Evolutionary conservation across 805 yeast species (phyloP).

Genomic region (Candida peoriensis): DNA sequence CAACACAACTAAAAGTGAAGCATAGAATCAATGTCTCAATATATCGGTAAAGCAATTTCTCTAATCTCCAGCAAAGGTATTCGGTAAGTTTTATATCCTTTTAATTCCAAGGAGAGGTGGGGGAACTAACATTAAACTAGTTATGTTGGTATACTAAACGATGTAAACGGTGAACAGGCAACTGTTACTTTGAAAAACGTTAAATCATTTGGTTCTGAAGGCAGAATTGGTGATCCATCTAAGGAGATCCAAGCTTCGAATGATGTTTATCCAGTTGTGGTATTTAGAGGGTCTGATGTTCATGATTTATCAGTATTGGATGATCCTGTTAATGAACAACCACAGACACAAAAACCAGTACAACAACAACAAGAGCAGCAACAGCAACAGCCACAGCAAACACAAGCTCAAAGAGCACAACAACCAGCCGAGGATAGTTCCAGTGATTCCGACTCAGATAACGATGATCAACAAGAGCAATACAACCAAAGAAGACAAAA

Average conservation of each 20-base stretch:
- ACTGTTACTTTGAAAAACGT: conserved; percentile 82
- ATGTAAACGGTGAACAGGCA: conserved; percentile 84
- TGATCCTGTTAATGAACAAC: conserved; percentile 1
- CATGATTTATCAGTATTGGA: conserved; percentile 85
- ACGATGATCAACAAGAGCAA: conserved; percentile 1
- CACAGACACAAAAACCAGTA: conserved; percentile 5
- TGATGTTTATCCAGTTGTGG: conserved; percentile 68
- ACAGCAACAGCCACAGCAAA: conserved; percentile 1
- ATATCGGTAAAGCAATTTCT: conserved; percentile 85
- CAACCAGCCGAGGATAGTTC: conserved; percentile 4
- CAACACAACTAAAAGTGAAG: not conserved
- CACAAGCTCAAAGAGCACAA: conserved; percentile 1
- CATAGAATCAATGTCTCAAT: conserved; percentile 70
- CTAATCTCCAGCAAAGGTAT: conserved; percentile 74
- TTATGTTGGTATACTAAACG: conserved; percentile 84
- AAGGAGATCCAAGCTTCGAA: conserved; percentile 68
- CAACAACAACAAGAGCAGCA: conserved; percentile 6
- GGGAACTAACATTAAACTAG: conserved; percentile 38
- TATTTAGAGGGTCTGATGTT: conserved; percentile 88
- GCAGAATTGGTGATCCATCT: conserved; percentile 66
- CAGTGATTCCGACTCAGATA: too few relatives aligned
- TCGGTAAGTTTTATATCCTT: conserved; percentile 33
- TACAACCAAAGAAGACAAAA: conserved; percentile 3
- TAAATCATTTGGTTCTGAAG: conserved; percentile 87
- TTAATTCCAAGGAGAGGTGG: too few relatives aligned